phyloP scores from a whole-genome alignment of 257 asterid species.

The Primulina eburnea region DNA sequence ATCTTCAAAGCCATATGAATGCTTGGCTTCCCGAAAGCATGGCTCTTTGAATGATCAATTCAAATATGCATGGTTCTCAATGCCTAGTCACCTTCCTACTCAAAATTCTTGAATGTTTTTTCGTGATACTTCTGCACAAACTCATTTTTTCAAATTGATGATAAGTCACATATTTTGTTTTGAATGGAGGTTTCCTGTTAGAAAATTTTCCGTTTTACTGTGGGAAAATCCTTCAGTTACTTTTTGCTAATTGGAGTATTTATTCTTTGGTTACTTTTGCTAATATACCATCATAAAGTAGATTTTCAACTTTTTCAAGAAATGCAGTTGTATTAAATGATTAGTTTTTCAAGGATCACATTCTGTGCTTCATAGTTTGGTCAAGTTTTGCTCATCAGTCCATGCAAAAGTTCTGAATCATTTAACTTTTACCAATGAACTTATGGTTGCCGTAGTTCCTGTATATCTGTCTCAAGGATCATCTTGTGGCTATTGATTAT shows the following conservation, averaged over 20 bases:
- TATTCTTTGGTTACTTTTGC: slow-evolving; percentile 4
- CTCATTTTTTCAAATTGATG: neutral
- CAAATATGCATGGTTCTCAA: neutral
- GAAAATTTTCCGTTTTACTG: neutral
- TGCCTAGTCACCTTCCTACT: neutral
- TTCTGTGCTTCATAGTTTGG: slow-evolving; percentile 6
- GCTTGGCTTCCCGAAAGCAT: slow-evolving; percentile 2
- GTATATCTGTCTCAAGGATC: slow-evolving; percentile 20
- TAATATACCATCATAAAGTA: slow-evolving; percentile 5
- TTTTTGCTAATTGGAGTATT: slow-evolving; percentile 10
- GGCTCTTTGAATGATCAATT: slow-evolving; percentile 6
- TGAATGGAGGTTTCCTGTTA: neutral
- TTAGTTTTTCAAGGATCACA: slow-evolving; percentile 17
- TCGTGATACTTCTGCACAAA: neutral
- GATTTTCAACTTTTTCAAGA: slow-evolving; percentile 12
- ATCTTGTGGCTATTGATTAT: slow-evolving; percentile 18
- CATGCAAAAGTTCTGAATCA: slow-evolving; percentile 11
- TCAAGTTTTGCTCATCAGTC: neutral
- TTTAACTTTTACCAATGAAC: neutral
- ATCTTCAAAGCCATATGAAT: neutral
- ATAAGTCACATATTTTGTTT: slow-evolving; percentile 5
- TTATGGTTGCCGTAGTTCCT: slow-evolving; percentile 4
- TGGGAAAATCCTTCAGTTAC: neutral
- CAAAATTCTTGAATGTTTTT: neutral
- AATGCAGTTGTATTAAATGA: slow-evolving; percentile 1